Evolutionary conservation across 2,329 filamentous ascomycete species (phyloP).

Genomic region (Sporothrix euskadiensis): DNA sequence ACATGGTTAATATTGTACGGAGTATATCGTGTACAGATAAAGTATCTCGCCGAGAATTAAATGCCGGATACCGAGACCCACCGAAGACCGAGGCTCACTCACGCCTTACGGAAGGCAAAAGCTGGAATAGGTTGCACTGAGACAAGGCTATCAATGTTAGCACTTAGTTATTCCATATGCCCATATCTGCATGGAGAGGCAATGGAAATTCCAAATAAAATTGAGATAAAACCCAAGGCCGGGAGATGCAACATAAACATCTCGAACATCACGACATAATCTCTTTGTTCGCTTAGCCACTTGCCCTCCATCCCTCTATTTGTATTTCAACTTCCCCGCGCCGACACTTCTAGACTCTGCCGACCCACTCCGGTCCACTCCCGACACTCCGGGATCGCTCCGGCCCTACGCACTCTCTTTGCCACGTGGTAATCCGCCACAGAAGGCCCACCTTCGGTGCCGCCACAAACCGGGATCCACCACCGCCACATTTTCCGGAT

Average conservation of each 20-base stretch:
- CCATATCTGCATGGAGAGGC: not conserved
- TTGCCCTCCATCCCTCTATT: not conserved
- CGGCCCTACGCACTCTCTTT: not conserved
- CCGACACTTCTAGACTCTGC: not conserved
- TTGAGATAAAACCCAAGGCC: not conserved
- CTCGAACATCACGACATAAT: no score
- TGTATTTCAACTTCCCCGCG: not conserved
- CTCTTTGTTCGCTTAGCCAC: not conserved
- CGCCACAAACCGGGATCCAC: not conserved
- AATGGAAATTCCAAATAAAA: not conserved
- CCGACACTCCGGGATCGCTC: not conserved
- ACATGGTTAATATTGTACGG: not conserved
- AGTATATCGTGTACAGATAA: not conserved
- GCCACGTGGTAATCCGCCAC: not conserved
- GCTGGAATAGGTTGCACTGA: not conserved
- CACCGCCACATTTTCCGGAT: not conserved
- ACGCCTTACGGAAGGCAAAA: not conserved
- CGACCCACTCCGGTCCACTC: not conserved
- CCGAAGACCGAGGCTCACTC: not conserved
- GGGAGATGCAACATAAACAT: not conserved
- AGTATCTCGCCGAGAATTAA: not conserved
- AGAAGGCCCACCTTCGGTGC: not conserved
- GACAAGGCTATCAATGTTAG: not conserved
- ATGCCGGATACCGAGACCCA: not conserved
- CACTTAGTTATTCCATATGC: not conserved